Percentiles rank a stretch among this genome's conserved stretches.
Evolutionary conservation across 2,329 filamentous ascomycete genomes (phyloP).

Genomic region (Tolypocladium tundrense): DNA sequence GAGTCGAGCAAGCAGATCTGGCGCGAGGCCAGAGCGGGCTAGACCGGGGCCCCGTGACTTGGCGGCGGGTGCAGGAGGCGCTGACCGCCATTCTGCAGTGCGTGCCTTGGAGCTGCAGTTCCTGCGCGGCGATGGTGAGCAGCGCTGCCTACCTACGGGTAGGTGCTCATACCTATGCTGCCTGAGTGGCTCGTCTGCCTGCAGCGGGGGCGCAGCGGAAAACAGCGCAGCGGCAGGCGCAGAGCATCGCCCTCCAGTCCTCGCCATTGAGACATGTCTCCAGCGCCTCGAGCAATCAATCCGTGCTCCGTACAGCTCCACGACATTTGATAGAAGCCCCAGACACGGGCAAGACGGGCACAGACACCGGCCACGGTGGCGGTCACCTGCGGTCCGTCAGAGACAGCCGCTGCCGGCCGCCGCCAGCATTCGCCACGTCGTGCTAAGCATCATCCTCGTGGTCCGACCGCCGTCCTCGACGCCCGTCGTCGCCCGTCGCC

Average conservation of each 20-base stretch:
- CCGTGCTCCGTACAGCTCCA: neutral
- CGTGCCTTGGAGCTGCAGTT: neutral
- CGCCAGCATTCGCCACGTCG: neutral
- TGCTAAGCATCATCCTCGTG: neutral
- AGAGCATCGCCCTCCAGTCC: neutral
- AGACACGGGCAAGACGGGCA: neutral
- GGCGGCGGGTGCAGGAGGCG: neutral
- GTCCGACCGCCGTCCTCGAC: neutral
- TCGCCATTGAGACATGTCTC: neutral
- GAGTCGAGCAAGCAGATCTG: neutral
- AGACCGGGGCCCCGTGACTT: neutral
- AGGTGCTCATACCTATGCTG: neutral
- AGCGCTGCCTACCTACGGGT: neutral
- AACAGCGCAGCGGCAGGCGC: neutral
- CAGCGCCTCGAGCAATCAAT: neutral
- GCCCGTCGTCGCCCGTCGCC: neutral
- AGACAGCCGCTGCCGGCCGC: neutral
- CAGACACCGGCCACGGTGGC: neutral
- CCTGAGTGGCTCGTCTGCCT: neutral
- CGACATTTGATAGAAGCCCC: neutral
- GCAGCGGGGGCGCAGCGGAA: neutral
- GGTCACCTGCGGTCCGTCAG: neutral
- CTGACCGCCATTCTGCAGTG: neutral
- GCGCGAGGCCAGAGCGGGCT: neutral
- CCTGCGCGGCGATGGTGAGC: neutral